Conservation (phyloP, 495 filamentous ascomycete genomes). For the Talaromyces wortmannii region DNA sequence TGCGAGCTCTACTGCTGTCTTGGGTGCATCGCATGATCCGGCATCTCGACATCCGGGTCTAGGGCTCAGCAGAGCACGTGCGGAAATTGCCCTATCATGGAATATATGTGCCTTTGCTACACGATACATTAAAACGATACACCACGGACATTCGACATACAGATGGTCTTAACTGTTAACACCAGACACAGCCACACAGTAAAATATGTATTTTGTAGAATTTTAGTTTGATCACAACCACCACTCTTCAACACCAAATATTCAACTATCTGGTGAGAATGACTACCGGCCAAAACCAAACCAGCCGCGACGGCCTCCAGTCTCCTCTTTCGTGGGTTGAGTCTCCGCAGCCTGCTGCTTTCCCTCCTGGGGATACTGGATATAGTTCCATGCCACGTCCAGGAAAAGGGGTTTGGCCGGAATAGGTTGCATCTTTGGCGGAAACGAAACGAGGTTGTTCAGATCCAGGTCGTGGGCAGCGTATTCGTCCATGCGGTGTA, state of each 20-base stretch:
- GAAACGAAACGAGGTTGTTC: constrained; percentile 75
- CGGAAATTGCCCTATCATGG: not conserved
- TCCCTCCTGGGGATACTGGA: constrained; percentile 71
- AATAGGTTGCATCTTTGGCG: constrained; percentile 72
- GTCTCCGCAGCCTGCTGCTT: constrained; percentile 21
- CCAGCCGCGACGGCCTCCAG: constrained; percentile 73
- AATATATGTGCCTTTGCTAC: no score
- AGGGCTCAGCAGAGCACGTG: not conserved
- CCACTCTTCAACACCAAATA: not conserved
- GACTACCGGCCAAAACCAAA: constrained; percentile 76
- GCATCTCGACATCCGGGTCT: not conserved
- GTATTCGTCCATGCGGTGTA: constrained; percentile 70
- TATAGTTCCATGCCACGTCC: constrained; percentile 97
- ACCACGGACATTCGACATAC: no score
- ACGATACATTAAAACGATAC: no score
- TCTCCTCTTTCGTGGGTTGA: constrained; percentile 36
- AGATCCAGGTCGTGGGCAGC: constrained; percentile 61
- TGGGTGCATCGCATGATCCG: not conserved
- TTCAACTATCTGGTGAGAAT: not conserved
- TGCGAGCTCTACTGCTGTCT: no score
- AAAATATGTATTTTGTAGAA: not conserved
- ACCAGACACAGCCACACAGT: not conserved
- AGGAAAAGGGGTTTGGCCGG: constrained; percentile 95
- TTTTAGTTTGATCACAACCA: no score
- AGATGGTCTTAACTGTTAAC: no score